Conservation (phyloP, 1,284 basidiomycete genomes). For the Moniliella sp. region DNA sequence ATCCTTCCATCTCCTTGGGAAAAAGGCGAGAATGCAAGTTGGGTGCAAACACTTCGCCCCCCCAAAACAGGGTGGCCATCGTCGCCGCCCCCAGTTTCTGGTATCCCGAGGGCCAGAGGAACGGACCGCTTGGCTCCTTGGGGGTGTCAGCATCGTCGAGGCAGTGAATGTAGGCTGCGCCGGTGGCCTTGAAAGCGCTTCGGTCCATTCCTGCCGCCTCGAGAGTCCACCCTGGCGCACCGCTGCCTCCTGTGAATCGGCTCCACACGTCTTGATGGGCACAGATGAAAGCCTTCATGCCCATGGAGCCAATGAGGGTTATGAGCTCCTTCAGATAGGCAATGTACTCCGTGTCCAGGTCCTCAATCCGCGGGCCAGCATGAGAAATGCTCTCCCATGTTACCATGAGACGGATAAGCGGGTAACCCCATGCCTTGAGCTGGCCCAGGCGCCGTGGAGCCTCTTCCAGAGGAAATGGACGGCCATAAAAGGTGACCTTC, state of each 20-base stretch:
- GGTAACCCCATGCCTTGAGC: slow-evolving; percentile 32
- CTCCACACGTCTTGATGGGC: slow-evolving; percentile 57
- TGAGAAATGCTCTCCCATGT: slow-evolving; percentile 96
- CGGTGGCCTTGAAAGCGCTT: slow-evolving; percentile 10
- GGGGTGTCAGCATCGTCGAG: slow-evolving; percentile 5
- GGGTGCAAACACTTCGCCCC: slow-evolving; percentile 46
- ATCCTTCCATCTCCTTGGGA: slow-evolving; percentile 8
- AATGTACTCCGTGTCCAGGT: slow-evolving; percentile 65
- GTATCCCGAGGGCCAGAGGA: slow-evolving; percentile 31
- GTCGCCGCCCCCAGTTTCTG: slow-evolving; percentile 32
- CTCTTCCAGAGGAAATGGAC: slow-evolving; percentile 33
- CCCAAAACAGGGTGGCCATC: slow-evolving; percentile 34
- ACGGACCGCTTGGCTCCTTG: slow-evolving; percentile 12
- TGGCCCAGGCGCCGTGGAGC: slow-evolving; percentile 26
- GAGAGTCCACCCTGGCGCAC: slow-evolving; percentile 44
- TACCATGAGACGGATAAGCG: slow-evolving; percentile 45
- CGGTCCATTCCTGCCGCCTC: slow-evolving; percentile 18
- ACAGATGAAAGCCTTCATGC: slow-evolving; percentile 55
- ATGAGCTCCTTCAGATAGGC: slow-evolving; percentile 55
- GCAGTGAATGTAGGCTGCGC: slow-evolving; percentile 23
- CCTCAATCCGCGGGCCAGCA: slow-evolving; percentile 36
- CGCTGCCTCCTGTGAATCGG: slow-evolving; percentile 59
- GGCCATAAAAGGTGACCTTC: slow-evolving; percentile 31
- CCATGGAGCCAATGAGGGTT: slow-evolving; percentile 54
- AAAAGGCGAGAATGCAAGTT: not conserved